Evolutionary conservation across 768 basidiomycete genomes (phyloP), one percentile per base, ranked within the genome.

Genomic region (Collybia sp.): DNA sequence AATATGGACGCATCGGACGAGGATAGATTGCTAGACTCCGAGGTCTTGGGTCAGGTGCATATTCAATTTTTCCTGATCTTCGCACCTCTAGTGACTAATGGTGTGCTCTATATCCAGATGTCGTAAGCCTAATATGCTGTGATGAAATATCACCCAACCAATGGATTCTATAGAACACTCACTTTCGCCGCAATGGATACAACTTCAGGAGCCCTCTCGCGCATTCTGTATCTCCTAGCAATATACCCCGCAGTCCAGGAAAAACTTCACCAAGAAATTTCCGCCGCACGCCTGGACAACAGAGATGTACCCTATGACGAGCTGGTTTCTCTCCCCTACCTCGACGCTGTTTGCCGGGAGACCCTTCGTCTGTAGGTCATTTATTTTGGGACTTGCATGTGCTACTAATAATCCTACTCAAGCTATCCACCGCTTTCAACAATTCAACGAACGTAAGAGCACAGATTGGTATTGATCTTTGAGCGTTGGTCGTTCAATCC

Each of bases 151-250:
- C 17, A 25, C 12, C 34, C 10, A 15, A 18, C 31, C 2, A 6
- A 9, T 17, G 15, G n/a, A 12, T 12, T 38, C 19, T 19, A 76
- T 55, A 45, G 60, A n/a, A 57, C 53, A 5, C 47, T 65, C 16
- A 55, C 57, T 8, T 59, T 65, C 40, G 72, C 72, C 0, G 73
- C 64, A 1, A 68, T 66, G 47, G 73, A 75, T 51, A 75, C 73
- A 0, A 75, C 74, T 0, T 70, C 73, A 10, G 58, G 54, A 15
- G 66, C 67, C 2, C 53, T 76, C 10, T 59, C 65, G 5, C 63
- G 68, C 0, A 65, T 57, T 12, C 42, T 77, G n/a, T 53, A 64
- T 25, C 50, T 66, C 5, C 61, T 76, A 4, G 57, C 71, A 2
- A 43, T 49, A 3, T 51, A 64, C 44, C 55, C 49, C n/a, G 55